Evolutionary conservation across 176 grass and related monocot species (phyloP).

Genomic region (Poa annua): DNA sequence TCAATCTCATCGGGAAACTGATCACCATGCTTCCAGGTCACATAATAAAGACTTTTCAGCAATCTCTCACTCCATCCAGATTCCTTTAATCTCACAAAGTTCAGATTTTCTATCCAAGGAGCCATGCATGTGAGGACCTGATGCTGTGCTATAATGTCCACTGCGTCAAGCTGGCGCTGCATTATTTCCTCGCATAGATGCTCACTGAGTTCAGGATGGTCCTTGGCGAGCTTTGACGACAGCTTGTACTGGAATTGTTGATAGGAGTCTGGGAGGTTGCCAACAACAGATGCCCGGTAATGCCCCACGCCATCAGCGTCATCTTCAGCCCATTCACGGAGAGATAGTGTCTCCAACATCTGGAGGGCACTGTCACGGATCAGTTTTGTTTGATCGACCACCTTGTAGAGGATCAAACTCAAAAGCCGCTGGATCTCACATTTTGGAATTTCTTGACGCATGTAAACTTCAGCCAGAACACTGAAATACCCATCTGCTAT

Average conservation of each 20-base stretch:
- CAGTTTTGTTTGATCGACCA: conserved; percentile 92
- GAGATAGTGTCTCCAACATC: conserved; percentile 95
- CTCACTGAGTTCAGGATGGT: conserved; percentile 96
- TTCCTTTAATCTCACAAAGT: conserved; percentile 86
- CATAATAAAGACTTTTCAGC: conserved; percentile 97
- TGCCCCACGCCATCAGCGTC: conserved; percentile 81
- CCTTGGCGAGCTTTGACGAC: conserved; percentile 94
- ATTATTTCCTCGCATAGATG: conserved; percentile 91
- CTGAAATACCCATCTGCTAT: conserved; percentile 98
- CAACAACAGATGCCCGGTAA: conserved; percentile 96
- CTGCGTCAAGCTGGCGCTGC: conserved; percentile 95
- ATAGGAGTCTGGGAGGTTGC: conserved; percentile 96
- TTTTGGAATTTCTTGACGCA: conserved; percentile 92
- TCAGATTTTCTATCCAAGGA: conserved; percentile 99
- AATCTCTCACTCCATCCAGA: conserved; percentile 94
- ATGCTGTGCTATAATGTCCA: conserved; percentile 98
- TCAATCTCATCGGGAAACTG: conserved; percentile 98
- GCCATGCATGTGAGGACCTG: conserved; percentile 98
- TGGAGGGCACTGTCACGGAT: conserved; percentile 95
- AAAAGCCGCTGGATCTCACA: conserved; percentile 92
- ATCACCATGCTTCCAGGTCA: conserved; percentile 97
- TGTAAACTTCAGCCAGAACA: conserved; percentile 97
- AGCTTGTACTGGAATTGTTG: conserved; percentile 98
- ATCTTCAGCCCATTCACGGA: conserved; percentile 95
- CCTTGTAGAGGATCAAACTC: conserved; percentile 98